Base-by-base conservation (phyloP, 2,329 filamentous ascomycete genomes). In the Phoma sp. region DNA sequence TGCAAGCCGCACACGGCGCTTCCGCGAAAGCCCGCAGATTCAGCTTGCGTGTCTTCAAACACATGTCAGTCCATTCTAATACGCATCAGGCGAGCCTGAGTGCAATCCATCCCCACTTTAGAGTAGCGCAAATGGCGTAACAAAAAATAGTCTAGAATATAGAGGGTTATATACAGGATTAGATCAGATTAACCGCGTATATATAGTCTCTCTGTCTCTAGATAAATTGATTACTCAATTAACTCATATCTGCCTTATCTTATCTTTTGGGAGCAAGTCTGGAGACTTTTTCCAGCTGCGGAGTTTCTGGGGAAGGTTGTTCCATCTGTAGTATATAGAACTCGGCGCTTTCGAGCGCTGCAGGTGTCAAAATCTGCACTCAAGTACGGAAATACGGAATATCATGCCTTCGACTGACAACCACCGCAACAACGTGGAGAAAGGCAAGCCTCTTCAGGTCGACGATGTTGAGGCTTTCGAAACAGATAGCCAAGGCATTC, bases 221-320 rank as follows among this genome's bases (percentile, higher is more conserved):
- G 17, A 17, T 17, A 17, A 17, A 17, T 17, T 17, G 17, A 17
- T 17, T 17, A 17, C 17, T 17, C 17, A 17, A 17, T 17, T 17
- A 17, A 17, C 17, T 17, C 17, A 17, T 17, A 17, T 17, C 17
- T 17, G 17, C 17, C 17, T 17, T 17, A 17, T 17, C 17, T 17
- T 17, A 17, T 17, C 17, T 17, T 2, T 17, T 17, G 17, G 64
- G 64, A 61, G 64, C 60, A 69, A 67, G 58, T 64, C 64, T 57
- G 63, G 64, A 57, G 58, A 49, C 37, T 41, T 41, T 47, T 38
- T 44, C 43, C 24, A 36, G 25, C 22, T 24, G 37, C 44, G 48
- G 49, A 60, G 38, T 57, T 55, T 59, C 63, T 67, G 60, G 60
- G 59, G 53, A 61, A 67, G 31, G 27, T 60, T 63, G 45, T 33